These are phyloP conservation scores for Carex scoparia DNA, from an alignment of 176 grass and related monocot species.

Conservation along the genomic window DNA sequence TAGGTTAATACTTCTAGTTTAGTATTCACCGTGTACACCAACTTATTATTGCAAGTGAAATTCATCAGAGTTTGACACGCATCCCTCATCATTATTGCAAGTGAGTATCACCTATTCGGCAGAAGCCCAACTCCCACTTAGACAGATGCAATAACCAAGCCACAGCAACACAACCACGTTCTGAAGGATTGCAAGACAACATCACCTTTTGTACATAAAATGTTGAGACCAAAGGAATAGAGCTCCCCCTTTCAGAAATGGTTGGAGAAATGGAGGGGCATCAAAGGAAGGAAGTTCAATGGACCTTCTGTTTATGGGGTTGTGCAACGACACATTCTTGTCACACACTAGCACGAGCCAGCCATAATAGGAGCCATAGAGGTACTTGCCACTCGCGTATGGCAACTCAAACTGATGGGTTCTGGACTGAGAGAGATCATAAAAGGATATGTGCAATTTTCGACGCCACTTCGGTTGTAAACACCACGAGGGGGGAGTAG, in stretches of 20 bases:
- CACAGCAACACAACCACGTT: background rate
- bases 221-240: background rate
- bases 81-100: no score
- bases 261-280: background rate
- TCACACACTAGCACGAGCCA: background rate
- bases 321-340: background rate
- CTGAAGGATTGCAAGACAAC: background rate
- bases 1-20: no score
- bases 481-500: background rate
- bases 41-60: background rate
- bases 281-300: background rate
- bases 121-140: background rate
- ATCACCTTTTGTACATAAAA: background rate
- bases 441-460: background rate
- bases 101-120: constrained; percentile 1
- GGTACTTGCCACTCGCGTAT: background rate
- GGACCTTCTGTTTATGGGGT: background rate
- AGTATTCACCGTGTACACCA: no score
- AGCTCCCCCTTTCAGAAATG: no score
- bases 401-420: background rate
- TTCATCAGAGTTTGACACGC: background rate
- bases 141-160: background rate
- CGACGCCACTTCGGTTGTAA: no score
- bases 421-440: background rate
- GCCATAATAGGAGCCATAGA: background rate